phyloP scores from a whole-genome alignment of 352 stramenopile species.

The Phytophthora uliginosa region DNA sequence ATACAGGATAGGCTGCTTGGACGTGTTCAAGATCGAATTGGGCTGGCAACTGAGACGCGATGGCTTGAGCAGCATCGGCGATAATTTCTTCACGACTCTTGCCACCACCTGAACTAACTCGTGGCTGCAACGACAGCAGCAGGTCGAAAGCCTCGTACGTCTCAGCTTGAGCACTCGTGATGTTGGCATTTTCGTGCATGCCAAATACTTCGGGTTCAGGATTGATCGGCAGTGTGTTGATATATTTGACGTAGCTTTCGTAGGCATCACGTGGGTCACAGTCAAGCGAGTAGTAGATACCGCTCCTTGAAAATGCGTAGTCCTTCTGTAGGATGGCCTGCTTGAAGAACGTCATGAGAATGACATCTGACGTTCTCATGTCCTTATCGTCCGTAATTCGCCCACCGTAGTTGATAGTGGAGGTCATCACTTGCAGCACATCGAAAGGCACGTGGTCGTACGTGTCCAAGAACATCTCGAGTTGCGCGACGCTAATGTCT shows the following conservation, averaged over 20 bases:
- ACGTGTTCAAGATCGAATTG: conserved; percentile 91
- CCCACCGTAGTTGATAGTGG: conserved; percentile 96
- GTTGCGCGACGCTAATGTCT: conserved; percentile 80
- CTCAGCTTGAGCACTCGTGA: conserved; percentile 94
- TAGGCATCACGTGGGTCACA: conserved; percentile 77
- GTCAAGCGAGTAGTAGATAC: conserved; percentile 76
- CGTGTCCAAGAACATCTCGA: conserved; percentile 94
- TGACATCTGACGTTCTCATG: conserved; percentile 92
- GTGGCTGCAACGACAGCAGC: conserved; percentile 87
- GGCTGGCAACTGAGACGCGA: conserved; percentile 78
- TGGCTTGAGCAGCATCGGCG: conserved; percentile 82
- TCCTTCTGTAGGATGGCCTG: conserved; percentile 78
- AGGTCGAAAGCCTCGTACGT: conserved; percentile 93
- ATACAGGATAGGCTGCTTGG: conserved; percentile 86
- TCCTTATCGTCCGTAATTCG: conserved; percentile 96
- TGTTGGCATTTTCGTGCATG: conserved; percentile 97
- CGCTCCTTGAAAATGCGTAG: conserved; percentile 83
- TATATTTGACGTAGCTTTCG: conserved; percentile 94
- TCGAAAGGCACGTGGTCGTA: conserved; percentile 90
- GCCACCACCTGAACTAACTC: conserved; percentile 77
- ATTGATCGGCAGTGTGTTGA: conserved; percentile 93
- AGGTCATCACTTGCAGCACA: conserved; percentile 94
- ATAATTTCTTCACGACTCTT: conserved; percentile 92
- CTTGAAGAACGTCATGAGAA: conserved; percentile 94
- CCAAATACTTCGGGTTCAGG: conserved; percentile 95